Conservation (phyloP, 345 rosid species). For the Zanthoxylum bungeanum region DNA sequence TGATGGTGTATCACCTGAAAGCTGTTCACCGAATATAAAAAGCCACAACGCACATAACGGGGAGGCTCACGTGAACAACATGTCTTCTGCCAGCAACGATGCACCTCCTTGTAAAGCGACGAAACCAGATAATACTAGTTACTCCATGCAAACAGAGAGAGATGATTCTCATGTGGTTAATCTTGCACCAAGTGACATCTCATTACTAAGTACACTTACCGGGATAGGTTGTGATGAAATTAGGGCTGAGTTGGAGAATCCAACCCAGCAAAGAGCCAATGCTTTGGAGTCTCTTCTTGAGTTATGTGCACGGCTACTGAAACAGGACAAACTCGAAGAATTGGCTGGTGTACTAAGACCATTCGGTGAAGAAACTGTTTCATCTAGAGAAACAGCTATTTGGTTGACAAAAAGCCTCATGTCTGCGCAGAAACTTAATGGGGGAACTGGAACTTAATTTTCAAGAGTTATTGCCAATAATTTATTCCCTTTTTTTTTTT, state of each 20-base stretch:
- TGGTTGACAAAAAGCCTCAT: conserved; percentile 92
- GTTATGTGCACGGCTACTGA: conserved; percentile 83
- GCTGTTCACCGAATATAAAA: conserved; percentile 23
- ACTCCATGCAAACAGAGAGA: conserved; percentile 28
- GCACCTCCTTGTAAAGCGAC: conserved; percentile 12
- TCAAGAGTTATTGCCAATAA: conserved; percentile 17
- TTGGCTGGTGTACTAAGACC: conserved; percentile 88
- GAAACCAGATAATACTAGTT: conserved; percentile 24
- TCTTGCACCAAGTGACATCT: conserved; percentile 44
- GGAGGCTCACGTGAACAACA: conserved; percentile 25
- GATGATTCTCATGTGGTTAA: conserved; percentile 29
- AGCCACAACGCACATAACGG: conserved; percentile 30
- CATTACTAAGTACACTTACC: conserved; percentile 52
- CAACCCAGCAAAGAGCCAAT: conserved; percentile 76
- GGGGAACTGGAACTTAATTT: conserved; percentile 47
- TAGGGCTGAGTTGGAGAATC: conserved; percentile 49
- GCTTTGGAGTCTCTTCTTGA: conserved; percentile 92
- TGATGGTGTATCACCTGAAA: conserved; percentile 22
- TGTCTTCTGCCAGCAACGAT: conserved; percentile 31
- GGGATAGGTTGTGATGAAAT: conserved; percentile 41
- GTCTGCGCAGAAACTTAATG: conserved; percentile 68
- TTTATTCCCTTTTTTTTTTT: conserved; percentile 20
- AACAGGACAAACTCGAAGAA: conserved; percentile 81
- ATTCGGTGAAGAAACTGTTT: conserved; percentile 84
- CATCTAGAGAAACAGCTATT: conserved; percentile 97